Evolutionary conservation across 2,329 filamentous ascomycete genomes (phyloP), one percentile per base, ranked within the genome.

Genomic region (Pseudogymnoascus sp.): DNA sequence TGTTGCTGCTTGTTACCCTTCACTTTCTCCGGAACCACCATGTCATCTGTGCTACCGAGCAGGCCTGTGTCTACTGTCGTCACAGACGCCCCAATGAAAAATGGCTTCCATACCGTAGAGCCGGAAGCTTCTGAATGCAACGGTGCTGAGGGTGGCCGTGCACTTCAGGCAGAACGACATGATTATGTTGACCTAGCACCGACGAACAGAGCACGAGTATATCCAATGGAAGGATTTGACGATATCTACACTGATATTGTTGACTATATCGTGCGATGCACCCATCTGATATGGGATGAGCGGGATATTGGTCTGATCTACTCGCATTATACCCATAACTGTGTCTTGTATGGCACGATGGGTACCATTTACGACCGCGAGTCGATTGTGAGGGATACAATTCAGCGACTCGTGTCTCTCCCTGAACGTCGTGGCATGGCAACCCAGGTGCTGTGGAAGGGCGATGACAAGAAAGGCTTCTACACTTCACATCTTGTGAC

Each of bases 401-500:
- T 60, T 21, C 59, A 60, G 33, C 59, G 59, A 23, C 59, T 60
- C 17, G 59, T 60, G 26, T 60, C 59, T 21, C 19, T 60, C 33
- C 59, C 59, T 35, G 59, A 60, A 35, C 59, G 59, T 35, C 59
- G 59, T 60, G 59, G 59, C 59, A 60, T 60, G 59, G 59, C 59
- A 31, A 60, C 29, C 13, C 59, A 60, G 15, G 59, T 60, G 26
- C 21, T 60, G 23, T 60, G 59, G 59, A 60, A 60, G 13, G 59
- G 59, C 13, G 59, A 60, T 37, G 59, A 60, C 59, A 31, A 37
- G 26, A 38, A 60, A 19, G 59, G 59, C 33, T 60, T 60, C 33
- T 60, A 60, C 33, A 60, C 59, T 60, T 60, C 59, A n/a, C 59
- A 60, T 35, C 59, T 60, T 60, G 59, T 60, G 13, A 60, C 59